These are phyloP conservation scores for Euphorbia tirucalli DNA, from an alignment of 345 rosid species.

Conservation along the genomic window DNA sequence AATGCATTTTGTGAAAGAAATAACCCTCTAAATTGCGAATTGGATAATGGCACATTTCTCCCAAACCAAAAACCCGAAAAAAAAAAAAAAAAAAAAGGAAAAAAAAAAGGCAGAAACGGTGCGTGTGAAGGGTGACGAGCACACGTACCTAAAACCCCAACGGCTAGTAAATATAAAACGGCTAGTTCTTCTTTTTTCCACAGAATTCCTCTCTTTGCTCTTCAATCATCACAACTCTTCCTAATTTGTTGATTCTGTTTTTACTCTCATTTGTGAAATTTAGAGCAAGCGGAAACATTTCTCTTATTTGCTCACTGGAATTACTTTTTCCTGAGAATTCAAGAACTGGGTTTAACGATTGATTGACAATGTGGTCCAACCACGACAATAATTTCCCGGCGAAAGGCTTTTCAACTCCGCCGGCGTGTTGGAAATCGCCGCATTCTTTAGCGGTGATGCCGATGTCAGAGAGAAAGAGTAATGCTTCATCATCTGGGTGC, in stretches of 20 bases:
- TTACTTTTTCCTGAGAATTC: not conserved
- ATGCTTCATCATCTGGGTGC: conserved; percentile 33
- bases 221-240: conserved; percentile 20
- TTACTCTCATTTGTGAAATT: too few species aligned
- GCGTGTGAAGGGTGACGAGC: not conserved
- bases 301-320: not conserved
- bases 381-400: conserved; percentile 28
- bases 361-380: conserved; percentile 38
- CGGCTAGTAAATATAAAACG: conserved; percentile 33
- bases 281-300: too few species aligned
- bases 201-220: not conserved
- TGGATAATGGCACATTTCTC: too few species aligned
- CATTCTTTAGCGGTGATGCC: conserved; percentile 31
- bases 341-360: not conserved
- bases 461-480: conserved; percentile 51
- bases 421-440: conserved; percentile 38
- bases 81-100: too few species aligned
- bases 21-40: too few species aligned
- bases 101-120: not conserved
- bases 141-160: not conserved
- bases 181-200: conserved; percentile 14
- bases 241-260: not conserved
- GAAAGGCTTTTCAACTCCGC: conserved; percentile 56
- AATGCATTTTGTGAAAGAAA: too few species aligned
- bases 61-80: too few species aligned